Evolutionary conservation across 1,139 yeast species (phyloP).

Genomic region (Magnusiomyces ingens): DNA sequence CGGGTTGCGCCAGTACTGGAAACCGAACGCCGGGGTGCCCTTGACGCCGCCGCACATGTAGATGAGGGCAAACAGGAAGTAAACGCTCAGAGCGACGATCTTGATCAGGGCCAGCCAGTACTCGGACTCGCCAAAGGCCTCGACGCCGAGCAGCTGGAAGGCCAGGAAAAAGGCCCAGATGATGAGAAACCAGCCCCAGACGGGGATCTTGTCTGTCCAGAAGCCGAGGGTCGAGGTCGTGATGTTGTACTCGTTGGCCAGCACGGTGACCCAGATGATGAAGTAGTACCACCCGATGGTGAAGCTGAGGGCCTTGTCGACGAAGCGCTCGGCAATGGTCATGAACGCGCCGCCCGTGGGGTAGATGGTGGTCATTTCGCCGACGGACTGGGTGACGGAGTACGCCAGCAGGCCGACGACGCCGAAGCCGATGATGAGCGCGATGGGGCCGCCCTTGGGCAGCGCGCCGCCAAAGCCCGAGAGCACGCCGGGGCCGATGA

Average conservation of each 20-base stretch:
- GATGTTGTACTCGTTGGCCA: conserved; percentile 54
- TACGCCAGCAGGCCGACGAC: conserved; percentile 54
- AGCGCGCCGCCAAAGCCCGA: conserved; percentile 58
- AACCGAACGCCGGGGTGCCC: conserved; percentile 30
- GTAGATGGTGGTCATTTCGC: conserved; percentile 57
- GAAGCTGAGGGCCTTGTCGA: conserved; percentile 53
- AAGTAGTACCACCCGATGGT: conserved; percentile 59
- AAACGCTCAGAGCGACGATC: conserved; percentile 48
- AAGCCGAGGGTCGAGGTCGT: conserved; percentile 47
- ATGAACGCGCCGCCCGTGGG: conserved; percentile 61
- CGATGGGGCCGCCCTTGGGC: conserved; percentile 56
- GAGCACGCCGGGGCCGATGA: conserved; percentile 62
- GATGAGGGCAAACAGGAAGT: conserved; percentile 52
- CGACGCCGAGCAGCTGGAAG: conserved; percentile 52
- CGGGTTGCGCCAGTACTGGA: conserved; percentile 79
- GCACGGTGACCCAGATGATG: conserved; percentile 54
- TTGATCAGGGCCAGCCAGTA: conserved; percentile 56
- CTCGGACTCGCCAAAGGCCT: conserved; percentile 60
- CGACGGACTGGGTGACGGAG: conserved; percentile 52
- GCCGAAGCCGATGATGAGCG: conserved; percentile 50
- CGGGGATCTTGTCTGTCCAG: conserved; percentile 59
- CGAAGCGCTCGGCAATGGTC: conserved; percentile 50
- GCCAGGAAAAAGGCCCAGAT: conserved; percentile 51
- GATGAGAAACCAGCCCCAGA: conserved; percentile 50
- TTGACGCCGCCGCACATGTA: conserved; percentile 58